Evolutionary conservation across 2,329 filamentous ascomycete genomes (phyloP).

Genomic region (Chalaropsis ovoidea): DNA sequence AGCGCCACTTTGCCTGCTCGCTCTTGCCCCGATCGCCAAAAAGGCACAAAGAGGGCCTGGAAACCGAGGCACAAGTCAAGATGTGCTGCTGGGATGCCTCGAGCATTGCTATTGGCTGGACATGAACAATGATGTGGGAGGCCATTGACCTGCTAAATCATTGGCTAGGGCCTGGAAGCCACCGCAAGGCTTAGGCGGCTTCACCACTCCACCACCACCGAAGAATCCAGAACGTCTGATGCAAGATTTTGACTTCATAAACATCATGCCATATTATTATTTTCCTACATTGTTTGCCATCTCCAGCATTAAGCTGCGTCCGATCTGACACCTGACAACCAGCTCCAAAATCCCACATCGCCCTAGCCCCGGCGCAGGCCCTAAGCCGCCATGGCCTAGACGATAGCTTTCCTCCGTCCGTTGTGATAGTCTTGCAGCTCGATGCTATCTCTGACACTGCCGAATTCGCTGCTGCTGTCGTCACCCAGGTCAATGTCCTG

Average conservation of each 20-base stretch:
- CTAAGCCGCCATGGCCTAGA: neutral
- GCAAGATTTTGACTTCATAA: neutral
- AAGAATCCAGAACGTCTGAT: neutral
- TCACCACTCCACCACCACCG: neutral
- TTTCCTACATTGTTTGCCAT: neutral
- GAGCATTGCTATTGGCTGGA: too few relatives aligned
- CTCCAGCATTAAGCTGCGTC: neutral
- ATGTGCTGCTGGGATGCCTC: too few relatives aligned
- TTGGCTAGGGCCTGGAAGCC: neutral
- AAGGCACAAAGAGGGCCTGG: too few relatives aligned
- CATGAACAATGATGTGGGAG: neutral
- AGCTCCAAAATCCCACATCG: neutral
- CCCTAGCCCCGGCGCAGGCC: neutral
- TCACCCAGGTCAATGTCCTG: slow-evolving; percentile 1
- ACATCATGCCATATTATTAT: slow-evolving; percentile 1
- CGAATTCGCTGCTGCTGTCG: slow-evolving; percentile 7
- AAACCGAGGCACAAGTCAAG: too few relatives aligned
- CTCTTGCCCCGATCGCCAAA: neutral
- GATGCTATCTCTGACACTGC: slow-evolving; percentile 1
- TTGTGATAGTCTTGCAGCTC: slow-evolving; percentile 13
- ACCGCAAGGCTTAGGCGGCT: neutral
- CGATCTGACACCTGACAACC: neutral
- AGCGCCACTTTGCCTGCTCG: neutral
- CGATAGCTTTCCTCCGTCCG: neutral
- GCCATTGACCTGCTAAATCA: neutral